Conservation (phyloP, 805 yeast species). For the Priceomyces medius region DNA sequence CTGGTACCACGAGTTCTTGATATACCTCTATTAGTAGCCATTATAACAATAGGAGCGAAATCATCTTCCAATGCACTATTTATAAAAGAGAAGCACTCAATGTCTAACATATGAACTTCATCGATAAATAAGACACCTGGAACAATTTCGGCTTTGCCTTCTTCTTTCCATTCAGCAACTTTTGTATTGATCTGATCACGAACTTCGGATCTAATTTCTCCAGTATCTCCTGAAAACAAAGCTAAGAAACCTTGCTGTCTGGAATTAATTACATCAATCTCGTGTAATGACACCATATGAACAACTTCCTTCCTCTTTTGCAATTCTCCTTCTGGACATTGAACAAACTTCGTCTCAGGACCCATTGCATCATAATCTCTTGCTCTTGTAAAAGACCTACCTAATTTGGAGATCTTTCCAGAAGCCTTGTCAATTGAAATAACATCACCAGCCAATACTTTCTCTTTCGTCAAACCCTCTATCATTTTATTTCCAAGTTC, state of each 20-base stretch:
- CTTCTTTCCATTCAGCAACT: slow-evolving; percentile 98
- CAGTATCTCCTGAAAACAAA: slow-evolving; percentile 92
- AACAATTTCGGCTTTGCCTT: slow-evolving; percentile 96
- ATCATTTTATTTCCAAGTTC: slow-evolving; percentile 94
- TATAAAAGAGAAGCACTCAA: slow-evolving; percentile 93
- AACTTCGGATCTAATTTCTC: slow-evolving; percentile 93
- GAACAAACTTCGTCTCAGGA: slow-evolving; percentile 95
- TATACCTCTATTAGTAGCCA: slow-evolving; percentile 97
- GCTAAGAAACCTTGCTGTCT: slow-evolving; percentile 98
- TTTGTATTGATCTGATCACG: slow-evolving; percentile 95
- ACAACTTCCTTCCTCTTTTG: slow-evolving; percentile 94
- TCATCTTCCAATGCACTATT: slow-evolving; percentile 96
- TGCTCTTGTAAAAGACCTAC: slow-evolving; percentile 93
- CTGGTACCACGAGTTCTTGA: slow-evolving; percentile 92
- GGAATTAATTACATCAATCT: slow-evolving; percentile 95
- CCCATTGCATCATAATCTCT: slow-evolving; percentile 99
- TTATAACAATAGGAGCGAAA: slow-evolving; percentile 92
- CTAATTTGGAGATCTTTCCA: slow-evolving; percentile 91
- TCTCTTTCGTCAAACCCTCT: slow-evolving; percentile 90
- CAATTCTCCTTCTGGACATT: slow-evolving; percentile 97
- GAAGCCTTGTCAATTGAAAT: slow-evolving; percentile 92
- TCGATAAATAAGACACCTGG: slow-evolving; percentile 98
- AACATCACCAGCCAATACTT: slow-evolving; percentile 95
- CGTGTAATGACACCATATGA: slow-evolving; percentile 97
- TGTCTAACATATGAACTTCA: slow-evolving; percentile 97